phyloP scores from a whole-genome alignment of 1,139 yeast species.

The Blastobotrys capitulatus region DNA sequence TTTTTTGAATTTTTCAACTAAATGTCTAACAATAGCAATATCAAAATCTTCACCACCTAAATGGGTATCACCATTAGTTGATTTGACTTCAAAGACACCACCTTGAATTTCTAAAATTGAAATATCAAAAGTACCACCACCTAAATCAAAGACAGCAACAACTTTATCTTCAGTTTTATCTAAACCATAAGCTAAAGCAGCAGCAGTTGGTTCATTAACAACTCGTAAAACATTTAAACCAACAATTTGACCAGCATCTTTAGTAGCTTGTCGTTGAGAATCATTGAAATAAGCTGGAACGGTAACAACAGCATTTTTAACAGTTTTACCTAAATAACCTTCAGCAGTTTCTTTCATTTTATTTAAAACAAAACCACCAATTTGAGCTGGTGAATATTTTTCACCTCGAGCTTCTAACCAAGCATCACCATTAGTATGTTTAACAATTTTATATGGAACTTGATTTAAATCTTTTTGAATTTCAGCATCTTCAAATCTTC shows the following conservation, averaged over 20 bases:
- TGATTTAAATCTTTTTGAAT: conserved; percentile 95
- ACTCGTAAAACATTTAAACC: conserved; percentile 95
- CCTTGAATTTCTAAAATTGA: conserved; percentile 81
- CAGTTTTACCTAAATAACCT: conserved; percentile 77
- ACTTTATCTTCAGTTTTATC: conserved; percentile 73
- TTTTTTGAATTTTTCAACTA: conserved; percentile 88
- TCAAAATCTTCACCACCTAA: conserved; percentile 84
- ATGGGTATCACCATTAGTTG: conserved; percentile 88
- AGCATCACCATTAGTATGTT: conserved; percentile 96
- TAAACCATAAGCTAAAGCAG: conserved; percentile 95
- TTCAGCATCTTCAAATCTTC: conserved; percentile 93
- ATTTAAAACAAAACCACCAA: conserved; percentile 94
- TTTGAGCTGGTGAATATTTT: conserved; percentile 87
- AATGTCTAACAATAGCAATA: conserved; percentile 79
- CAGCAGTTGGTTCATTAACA: conserved; percentile 98
- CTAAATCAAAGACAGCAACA: conserved; percentile 81
- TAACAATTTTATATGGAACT: conserved; percentile 95
- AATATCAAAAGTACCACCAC: conserved; percentile 89
- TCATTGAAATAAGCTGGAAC: conserved; percentile 98
- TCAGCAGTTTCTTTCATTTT: conserved; percentile 98
- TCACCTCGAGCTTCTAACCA: conserved; percentile 98
- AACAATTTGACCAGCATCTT: conserved; percentile 97
- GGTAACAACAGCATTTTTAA: conserved; percentile 89
- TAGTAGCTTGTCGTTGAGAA: conserved; percentile 98
- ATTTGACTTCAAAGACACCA: conserved; percentile 97